These are phyloP conservation scores for Saraca asoca DNA, from an alignment of 331 rosid species.

Conservation along the genomic window DNA sequence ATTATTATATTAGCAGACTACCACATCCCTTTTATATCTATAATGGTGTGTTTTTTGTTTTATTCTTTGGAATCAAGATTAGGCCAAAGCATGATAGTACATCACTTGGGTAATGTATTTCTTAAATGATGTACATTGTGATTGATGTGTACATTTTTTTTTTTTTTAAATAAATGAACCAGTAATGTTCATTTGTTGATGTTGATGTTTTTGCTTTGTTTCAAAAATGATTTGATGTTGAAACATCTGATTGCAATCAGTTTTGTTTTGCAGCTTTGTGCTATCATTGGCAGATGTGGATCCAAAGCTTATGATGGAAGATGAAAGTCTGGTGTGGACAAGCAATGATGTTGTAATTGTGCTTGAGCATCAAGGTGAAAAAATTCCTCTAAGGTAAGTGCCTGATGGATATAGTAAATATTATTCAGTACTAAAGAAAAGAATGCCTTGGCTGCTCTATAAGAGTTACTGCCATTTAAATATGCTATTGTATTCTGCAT, in stretches of 20 bases:
- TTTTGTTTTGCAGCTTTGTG: constrained; percentile 64
- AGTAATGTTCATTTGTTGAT: constrained; percentile 9
- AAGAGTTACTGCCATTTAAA: constrained; percentile 1
- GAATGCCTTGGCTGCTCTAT: neutral
- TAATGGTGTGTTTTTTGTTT: too few relatives aligned
- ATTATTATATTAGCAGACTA: too few relatives aligned
- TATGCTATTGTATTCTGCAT: constrained; percentile 25
- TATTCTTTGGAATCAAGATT: too few relatives aligned
- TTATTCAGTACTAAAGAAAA: constrained; percentile 20
- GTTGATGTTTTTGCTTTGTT: constrained; percentile 23
- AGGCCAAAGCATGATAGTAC: too few relatives aligned
- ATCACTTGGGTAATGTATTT: neutral
- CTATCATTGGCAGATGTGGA: constrained; percentile 96
- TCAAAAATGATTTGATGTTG: constrained; percentile 19
- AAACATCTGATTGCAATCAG: constrained; percentile 30
- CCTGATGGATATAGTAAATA: neutral
- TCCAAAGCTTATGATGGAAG: constrained; percentile 89
- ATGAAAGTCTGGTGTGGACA: constrained; percentile 91
- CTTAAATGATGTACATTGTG: constrained; percentile 24
- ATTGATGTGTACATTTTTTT: constrained; percentile 16
- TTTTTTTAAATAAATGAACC: neutral
- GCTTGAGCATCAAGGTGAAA: constrained; percentile 87
- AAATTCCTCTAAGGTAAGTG: constrained; percentile 85
- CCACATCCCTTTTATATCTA: too few relatives aligned
- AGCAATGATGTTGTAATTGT: constrained; percentile 90